A percentile compares a stretch with the other conserved stretches of the same genome.
Conservation (phyloP, 805 yeast genomes). For the Sugiyamaella smithiae region DNA sequence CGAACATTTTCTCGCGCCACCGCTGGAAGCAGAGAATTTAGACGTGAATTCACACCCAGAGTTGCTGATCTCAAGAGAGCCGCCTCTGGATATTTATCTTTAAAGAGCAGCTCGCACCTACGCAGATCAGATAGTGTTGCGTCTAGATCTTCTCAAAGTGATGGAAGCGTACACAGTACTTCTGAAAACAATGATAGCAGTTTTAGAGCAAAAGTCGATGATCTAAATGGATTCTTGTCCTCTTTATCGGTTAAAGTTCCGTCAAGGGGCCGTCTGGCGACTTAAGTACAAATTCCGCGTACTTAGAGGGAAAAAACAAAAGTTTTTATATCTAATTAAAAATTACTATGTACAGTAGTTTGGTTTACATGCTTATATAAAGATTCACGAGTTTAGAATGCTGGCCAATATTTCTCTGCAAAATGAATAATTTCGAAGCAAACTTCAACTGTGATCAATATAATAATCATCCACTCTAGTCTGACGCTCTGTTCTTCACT, state of each 20-base stretch:
- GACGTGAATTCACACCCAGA: slow-evolving; percentile 20
- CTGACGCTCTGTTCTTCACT: slow-evolving; percentile 74
- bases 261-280: neutral
- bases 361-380: neutral
- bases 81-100: slow-evolving; percentile 15
- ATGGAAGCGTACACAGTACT: slow-evolving; percentile 11
- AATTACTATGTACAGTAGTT: neutral
- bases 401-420: slow-evolving; percentile 46
- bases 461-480: slow-evolving; percentile 85
- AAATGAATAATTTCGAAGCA: slow-evolving; percentile 76
- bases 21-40: neutral
- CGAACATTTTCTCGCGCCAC: neutral
- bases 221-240: slow-evolving; percentile 13
- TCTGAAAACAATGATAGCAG: neutral
- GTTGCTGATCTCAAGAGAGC: slow-evolving; percentile 23
- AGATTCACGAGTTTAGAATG: neutral
- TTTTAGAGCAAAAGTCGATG: slow-evolving; percentile 1
- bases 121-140: no score
- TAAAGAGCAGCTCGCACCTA: no score
- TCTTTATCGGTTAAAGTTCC: slow-evolving; percentile 5
- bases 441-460: slow-evolving; percentile 81
- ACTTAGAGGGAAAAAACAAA: no score
- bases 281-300: no score
- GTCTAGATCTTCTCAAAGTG: neutral
- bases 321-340: no score